phyloP scores from a whole-genome alignment of 805 yeast species.

The Zygoascus bituminiphila region DNA sequence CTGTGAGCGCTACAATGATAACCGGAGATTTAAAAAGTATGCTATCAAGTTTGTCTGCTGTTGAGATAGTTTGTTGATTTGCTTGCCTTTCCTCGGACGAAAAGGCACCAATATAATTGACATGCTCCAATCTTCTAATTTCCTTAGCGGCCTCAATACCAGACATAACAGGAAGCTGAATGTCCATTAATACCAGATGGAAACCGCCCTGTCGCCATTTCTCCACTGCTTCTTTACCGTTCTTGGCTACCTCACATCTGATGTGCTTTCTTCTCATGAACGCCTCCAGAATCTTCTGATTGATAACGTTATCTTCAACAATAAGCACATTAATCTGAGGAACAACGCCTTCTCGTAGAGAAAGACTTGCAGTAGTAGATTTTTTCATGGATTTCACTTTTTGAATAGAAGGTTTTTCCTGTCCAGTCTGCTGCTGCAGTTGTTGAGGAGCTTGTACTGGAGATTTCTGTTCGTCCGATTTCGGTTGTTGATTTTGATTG shows the following conservation, averaged over 20 bases:
- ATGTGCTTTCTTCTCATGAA: slow-evolving; percentile 80
- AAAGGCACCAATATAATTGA: slow-evolving; percentile 67
- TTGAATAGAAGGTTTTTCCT: not conserved
- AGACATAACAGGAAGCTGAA: slow-evolving; percentile 90
- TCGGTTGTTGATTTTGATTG: not conserved
- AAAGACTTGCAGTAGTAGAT: not conserved
- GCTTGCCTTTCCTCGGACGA: slow-evolving; percentile 31
- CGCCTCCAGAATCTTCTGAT: slow-evolving; percentile 84
- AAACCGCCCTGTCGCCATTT: slow-evolving; percentile 93
- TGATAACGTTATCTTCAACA: slow-evolving; percentile 93
- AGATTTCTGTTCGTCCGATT: slow-evolving; percentile 3
- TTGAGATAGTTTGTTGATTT: slow-evolving; percentile 17
- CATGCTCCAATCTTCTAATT: slow-evolving; percentile 73
- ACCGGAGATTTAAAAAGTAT: slow-evolving; percentile 80
- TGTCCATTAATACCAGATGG: slow-evolving; percentile 93
- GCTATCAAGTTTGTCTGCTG: slow-evolving; percentile 51
- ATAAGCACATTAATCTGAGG: slow-evolving; percentile 87
- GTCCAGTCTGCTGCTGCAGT: slow-evolving; percentile 5
- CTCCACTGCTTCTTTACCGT: slow-evolving; percentile 91
- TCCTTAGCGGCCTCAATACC: slow-evolving; percentile 94
- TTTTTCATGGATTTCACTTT: not conserved
- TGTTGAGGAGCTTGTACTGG: not conserved
- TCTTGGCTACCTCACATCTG: slow-evolving; percentile 76
- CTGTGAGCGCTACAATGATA: slow-evolving; percentile 95
- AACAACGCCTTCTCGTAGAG: slow-evolving; percentile 45